Conservation (phyloP, 129 eudicot species). For the Mikania micrantha region DNA sequence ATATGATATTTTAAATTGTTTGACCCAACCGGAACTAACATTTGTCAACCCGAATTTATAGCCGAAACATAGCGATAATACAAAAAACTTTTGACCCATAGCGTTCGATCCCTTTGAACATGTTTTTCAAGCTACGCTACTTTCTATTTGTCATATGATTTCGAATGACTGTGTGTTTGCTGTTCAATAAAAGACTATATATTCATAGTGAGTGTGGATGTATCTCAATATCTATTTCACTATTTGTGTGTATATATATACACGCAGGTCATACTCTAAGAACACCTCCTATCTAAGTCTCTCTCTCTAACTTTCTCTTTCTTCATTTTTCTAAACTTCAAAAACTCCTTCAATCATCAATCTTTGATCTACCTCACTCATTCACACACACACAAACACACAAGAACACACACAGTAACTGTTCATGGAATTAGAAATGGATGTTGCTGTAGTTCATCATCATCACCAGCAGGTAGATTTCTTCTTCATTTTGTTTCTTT, state of each 20-base stretch:
- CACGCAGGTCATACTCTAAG: conserved; percentile 13
- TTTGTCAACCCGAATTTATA: too few relatives aligned
- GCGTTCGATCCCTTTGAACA: too few relatives aligned
- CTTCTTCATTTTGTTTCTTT: too few relatives aligned
- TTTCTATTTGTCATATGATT: too few relatives aligned
- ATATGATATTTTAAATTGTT: too few relatives aligned
- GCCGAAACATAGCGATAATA: too few relatives aligned
- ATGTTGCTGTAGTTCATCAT: conserved; percentile 46
- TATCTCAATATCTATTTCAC: too few relatives aligned
- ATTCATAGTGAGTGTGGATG: neutral
- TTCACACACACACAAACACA: neutral
- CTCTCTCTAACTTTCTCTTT: conserved; percentile 23
- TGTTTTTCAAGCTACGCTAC: too few relatives aligned
- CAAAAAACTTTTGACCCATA: too few relatives aligned
- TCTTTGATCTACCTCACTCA: conserved; percentile 8
- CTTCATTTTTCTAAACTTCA: conserved; percentile 4
- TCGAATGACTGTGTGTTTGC: too few relatives aligned
- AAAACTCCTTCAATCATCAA: conserved; percentile 14
- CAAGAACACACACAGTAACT: conserved; percentile 3
- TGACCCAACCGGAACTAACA: too few relatives aligned
- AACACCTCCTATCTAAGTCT: neutral
- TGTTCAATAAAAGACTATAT: too few relatives aligned
- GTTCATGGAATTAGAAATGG: conserved; percentile 37
- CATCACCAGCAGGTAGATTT: conserved; percentile 36
- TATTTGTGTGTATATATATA: conserved; percentile 24